Conservation (phyloP, 2,329 filamentous ascomycete species). For the Beauveria australis region DNA sequence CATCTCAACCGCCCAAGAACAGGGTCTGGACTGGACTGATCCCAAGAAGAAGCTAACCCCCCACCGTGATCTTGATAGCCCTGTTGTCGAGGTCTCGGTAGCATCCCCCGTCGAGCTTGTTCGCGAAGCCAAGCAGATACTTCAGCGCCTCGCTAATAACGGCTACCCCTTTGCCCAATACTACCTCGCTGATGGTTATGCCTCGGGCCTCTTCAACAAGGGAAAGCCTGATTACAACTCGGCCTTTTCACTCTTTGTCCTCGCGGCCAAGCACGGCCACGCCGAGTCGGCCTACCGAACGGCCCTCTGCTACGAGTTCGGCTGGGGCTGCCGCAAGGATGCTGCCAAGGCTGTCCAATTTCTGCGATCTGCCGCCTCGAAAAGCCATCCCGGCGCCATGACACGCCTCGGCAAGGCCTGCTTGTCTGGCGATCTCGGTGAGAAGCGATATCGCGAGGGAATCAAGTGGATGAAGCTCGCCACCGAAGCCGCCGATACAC, state of each 20-base stretch:
- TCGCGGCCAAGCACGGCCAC: constrained; percentile 93
- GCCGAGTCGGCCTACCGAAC: constrained; percentile 92
- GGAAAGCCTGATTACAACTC: constrained; percentile 86
- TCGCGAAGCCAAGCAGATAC: constrained; percentile 78
- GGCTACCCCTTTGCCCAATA: constrained; percentile 97
- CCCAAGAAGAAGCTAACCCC: constrained; percentile 36
- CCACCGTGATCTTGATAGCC: constrained; percentile 39
- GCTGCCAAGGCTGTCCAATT: constrained; percentile 90
- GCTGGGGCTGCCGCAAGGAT: constrained; percentile 89
- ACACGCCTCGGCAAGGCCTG: constrained; percentile 86
- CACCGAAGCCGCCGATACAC: constrained; percentile 76
- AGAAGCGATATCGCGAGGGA: constrained; percentile 80
- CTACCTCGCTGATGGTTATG: constrained; percentile 89
- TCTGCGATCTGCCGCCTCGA: constrained; percentile 80
- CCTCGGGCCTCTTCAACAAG: constrained; percentile 91
- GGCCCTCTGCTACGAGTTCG: constrained; percentile 94
- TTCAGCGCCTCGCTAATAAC: constrained; percentile 76
- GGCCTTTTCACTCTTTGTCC: constrained; percentile 85
- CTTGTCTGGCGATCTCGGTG: constrained; percentile 79
- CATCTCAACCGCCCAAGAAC: constrained; percentile 79
- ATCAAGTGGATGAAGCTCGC: constrained; percentile 95
- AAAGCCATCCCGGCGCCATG: constrained; percentile 92
- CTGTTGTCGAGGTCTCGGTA: constrained; percentile 36
- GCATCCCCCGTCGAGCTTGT: constrained; percentile 61
- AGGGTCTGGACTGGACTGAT: constrained; percentile 49